Evolutionary conservation across 2,329 filamentous ascomycete species (phyloP).

Genomic region (Pezicula carpinea): DNA sequence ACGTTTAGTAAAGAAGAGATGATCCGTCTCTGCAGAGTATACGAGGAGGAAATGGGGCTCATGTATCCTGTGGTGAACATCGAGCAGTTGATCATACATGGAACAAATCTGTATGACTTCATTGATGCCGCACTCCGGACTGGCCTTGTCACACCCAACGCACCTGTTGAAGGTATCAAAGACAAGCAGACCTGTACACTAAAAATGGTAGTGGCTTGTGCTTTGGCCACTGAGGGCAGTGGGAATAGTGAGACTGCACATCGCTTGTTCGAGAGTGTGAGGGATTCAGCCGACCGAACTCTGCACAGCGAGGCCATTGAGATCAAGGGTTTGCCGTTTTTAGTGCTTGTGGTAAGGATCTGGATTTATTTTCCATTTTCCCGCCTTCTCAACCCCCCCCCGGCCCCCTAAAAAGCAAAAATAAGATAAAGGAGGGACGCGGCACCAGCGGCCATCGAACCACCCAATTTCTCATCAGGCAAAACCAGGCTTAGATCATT

Average conservation of each 20-base stretch:
- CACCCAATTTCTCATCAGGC: background rate
- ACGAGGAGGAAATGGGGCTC: constrained; percentile 85
- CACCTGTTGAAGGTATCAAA: constrained; percentile 37
- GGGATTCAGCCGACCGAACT: constrained; percentile 62
- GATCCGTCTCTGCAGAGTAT: constrained; percentile 69
- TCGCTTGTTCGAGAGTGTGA: constrained; percentile 72
- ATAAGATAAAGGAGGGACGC: background rate
- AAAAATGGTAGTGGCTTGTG: constrained; percentile 79
- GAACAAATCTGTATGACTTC: constrained; percentile 64
- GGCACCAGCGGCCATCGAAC: background rate
- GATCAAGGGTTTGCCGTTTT: constrained; percentile 53
- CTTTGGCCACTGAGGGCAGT: constrained; percentile 70
- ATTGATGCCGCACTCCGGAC: constrained; percentile 61
- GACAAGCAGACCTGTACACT: constrained; percentile 66
- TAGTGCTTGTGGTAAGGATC: constrained; percentile 54
- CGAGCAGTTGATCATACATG: constrained; percentile 64
- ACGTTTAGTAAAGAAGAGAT: constrained; percentile 74
- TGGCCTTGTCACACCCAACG: constrained; percentile 49
- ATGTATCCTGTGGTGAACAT: constrained; percentile 89
- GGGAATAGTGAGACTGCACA: constrained; percentile 73
- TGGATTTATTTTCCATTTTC: constrained; percentile 19
- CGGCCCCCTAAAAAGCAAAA: background rate
- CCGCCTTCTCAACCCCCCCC: background rate
- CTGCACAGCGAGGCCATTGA: constrained; percentile 49
- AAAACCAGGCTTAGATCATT: background rate